These are phyloP conservation scores for Fomitopsis pinicola DNA, from an alignment of 1,284 basidiomycete species.

Conservation along the genomic window DNA sequence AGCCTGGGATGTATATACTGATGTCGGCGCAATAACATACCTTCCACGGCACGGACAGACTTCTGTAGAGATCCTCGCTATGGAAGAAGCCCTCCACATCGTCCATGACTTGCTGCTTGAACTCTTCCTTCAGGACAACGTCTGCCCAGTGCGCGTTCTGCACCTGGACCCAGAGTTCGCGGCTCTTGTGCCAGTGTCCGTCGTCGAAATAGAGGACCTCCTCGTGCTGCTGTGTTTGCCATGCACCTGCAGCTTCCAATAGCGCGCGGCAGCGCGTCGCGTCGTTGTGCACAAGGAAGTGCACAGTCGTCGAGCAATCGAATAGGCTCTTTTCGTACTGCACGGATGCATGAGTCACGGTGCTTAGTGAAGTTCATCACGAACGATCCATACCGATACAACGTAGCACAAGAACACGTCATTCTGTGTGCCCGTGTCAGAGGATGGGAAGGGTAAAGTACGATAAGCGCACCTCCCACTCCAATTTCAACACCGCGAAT, in stretches of 20 bases:
- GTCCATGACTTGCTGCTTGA: slow-evolving; percentile 63
- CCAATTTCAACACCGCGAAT: slow-evolving; percentile 51
- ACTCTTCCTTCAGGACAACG: slow-evolving; percentile 68
- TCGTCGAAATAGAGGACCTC: slow-evolving; percentile 77
- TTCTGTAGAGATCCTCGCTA: slow-evolving; percentile 65
- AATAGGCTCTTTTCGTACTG: slow-evolving; percentile 37
- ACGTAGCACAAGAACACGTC: neutral
- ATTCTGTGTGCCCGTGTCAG: neutral
- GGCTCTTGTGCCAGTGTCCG: slow-evolving; percentile 63
- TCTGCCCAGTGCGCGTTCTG: slow-evolving; percentile 74
- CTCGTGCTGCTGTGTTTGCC: slow-evolving; percentile 50
- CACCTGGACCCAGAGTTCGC: slow-evolving; percentile 59
- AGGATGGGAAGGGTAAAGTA: neutral
- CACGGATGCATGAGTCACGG: neutral
- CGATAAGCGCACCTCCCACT: slow-evolving; percentile 51
- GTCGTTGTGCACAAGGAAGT: slow-evolving; percentile 56
- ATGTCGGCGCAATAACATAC: slow-evolving; percentile 25
- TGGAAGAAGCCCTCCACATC: slow-evolving; percentile 78
- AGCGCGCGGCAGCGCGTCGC: slow-evolving; percentile 50
- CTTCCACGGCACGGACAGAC: slow-evolving; percentile 79
- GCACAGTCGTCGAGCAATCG: slow-evolving; percentile 27
- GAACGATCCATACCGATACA: neutral
- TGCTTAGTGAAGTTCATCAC: slow-evolving; percentile 33
- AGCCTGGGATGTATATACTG: too few species aligned
- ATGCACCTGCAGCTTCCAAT: slow-evolving; percentile 51